Base-by-base conservation (phyloP, 768 basidiomycete species). In the Leccinellum albellum region DNA sequence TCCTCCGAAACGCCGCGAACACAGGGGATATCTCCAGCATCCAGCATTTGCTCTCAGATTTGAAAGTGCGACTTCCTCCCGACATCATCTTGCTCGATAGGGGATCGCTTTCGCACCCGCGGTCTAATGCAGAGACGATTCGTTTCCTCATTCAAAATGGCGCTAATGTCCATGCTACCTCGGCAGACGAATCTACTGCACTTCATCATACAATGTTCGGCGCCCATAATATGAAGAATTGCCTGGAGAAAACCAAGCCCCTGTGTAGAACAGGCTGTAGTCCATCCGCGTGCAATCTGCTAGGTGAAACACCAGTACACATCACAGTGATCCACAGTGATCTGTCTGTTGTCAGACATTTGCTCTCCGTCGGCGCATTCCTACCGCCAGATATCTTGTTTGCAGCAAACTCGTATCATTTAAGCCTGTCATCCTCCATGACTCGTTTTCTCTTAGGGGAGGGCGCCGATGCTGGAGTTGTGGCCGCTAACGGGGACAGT, bases 191-290 rank as follows among this genome's bases (percentile, higher is more conserved):
- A 45, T 21, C 21, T 13, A 45, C 21, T 45, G 13, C 14, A 13
- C 44, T 45, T 21, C 44, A 45, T 23, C 0, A 23, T 45, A 14
- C 21, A 15, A 2, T 23, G 10, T 0, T 4, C 37, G 2, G 0
- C 0, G 3, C 0, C 3, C 37, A 20, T 10, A n/a, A n/a, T n/a
- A n/a, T n/a, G n/a, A n/a, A n/a, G n/a, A 2, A 1, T 42, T 4
- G 14, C 21, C 17, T 45, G 14, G 13, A 45, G 0, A 13, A 45
- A 23, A 45, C 13, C 1, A 23, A 45, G 17, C 6, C 23, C 21
- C 21, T 45, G 6, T 45, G 44, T 0, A 0, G 4, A 23, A 13
- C 21, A 45, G 44, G 44, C 21, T 23, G 44, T 4, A 15, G n/a
- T 45, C 44, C 44, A 45, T 45, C 44, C 44, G 7, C 6, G 2